A percentile compares a stretch with the other conserved stretches of the same genome.
Evolutionary conservation across 148 eudicot species (phyloP).

Genomic region (Silene latifolia): DNA sequence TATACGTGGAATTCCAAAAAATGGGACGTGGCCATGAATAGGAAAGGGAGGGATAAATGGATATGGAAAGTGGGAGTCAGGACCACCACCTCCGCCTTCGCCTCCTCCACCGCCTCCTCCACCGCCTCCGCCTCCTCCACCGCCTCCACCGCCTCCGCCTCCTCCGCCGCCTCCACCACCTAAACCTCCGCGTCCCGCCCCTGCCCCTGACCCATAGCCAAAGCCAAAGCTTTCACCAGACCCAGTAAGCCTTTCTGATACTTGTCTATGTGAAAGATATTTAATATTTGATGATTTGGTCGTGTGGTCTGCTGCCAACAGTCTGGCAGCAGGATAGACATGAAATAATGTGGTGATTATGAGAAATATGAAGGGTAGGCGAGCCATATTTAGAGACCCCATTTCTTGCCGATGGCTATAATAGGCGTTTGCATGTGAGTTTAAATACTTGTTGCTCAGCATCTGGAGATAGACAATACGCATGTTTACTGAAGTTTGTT

Average conservation of each 20-base stretch:
- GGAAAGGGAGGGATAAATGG: slow-evolving; percentile 2
- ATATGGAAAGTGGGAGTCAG: slow-evolving; percentile 8
- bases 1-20: slow-evolving; percentile 8
- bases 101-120: slow-evolving; percentile 5
- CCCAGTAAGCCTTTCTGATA: neutral
- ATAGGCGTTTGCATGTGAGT: neutral
- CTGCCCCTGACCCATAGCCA: slow-evolving; percentile 15
- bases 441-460: slow-evolving; percentile 14
- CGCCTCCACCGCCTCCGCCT: slow-evolving; percentile 3
- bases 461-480: neutral
- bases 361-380: slow-evolving; percentile 21
- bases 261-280: neutral
- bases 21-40: slow-evolving; percentile 5
- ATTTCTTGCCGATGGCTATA: slow-evolving; percentile 7
- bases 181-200: slow-evolving; percentile 9
- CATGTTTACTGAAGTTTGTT: slow-evolving; percentile 17
- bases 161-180: slow-evolving; percentile 5
- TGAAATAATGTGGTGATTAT: slow-evolving; percentile 25
- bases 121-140: neutral
- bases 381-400: slow-evolving; percentile 24
- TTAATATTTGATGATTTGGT: neutral
- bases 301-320: slow-evolving; percentile 5
- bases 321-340: slow-evolving; percentile 18
- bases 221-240: slow-evolving; percentile 8
- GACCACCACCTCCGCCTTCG: neutral